These are phyloP conservation scores for Pneumocystis sp. DNA, from an alignment of 1,139 yeast species.

Conservation along the genomic window DNA sequence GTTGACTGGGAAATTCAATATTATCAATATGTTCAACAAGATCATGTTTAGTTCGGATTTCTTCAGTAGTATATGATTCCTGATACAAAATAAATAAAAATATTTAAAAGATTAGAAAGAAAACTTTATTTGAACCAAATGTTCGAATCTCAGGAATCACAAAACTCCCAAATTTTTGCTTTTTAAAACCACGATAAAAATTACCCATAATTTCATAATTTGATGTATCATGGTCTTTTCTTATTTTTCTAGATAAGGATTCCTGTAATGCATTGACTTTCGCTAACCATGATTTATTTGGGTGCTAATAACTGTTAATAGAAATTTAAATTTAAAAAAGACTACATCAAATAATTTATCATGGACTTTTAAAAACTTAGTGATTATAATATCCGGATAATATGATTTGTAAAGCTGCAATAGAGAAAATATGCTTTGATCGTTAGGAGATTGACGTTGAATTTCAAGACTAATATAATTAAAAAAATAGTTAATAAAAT, in stretches of 20 bases:
- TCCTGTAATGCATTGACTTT: slow-evolving; percentile 4
- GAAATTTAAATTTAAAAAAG: slow-evolving; percentile 10
- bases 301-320: slow-evolving; percentile 17
- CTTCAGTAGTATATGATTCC: background rate
- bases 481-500: background rate
- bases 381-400: slow-evolving; percentile 18
- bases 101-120: background rate
- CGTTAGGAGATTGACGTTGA: slow-evolving; percentile 20
- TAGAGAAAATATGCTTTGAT: slow-evolving; percentile 22
- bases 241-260: background rate
- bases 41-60: background rate
- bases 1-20: slow-evolving; percentile 1
- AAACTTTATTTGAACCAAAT: background rate
- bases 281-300: slow-evolving; percentile 14
- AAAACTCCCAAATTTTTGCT: background rate
- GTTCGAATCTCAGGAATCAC: background rate
- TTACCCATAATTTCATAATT: background rate
- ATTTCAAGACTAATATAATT: slow-evolving; percentile 17
- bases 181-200: background rate
- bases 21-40: slow-evolving; percentile 1
- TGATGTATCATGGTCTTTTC: background rate
- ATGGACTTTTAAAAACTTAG: slow-evolving; percentile 14
- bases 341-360: slow-evolving; percentile 2
- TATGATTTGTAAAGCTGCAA: slow-evolving; percentile 20
- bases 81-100: background rate